Evolutionary conservation across 306 rosid genomes (phyloP), one percentile per base, ranked within the genome.

Genomic region (Hippophae rhamnoides): DNA sequence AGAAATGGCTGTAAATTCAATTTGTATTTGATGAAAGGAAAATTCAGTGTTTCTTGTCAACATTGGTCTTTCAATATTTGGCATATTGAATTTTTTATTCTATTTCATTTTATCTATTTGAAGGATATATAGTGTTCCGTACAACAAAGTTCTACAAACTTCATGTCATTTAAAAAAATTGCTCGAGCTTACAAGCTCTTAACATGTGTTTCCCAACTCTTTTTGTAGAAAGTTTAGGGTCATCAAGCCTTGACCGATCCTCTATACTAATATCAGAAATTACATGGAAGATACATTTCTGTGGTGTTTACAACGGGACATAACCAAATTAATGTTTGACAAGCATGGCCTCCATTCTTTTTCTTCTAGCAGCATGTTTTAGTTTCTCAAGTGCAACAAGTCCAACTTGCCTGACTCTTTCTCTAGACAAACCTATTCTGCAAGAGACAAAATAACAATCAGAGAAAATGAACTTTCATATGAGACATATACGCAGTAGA

Each of bases 381-480:
- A 92, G 95, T 74, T 92, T 92, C 95, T 92, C 95, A 74, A 88
- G 58, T n/a, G 99, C 95, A 77, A 92, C 95, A 41, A 92, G 90
- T 74, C 99, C 99, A 46, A 92, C 95, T 74, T 92, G 99, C 78
- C 99, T 75, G 31, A 88, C 96, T 74, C 99, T 82, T 72, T 92
- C 99, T 80, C 99, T 85, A 50, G 99, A 92, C 84, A 92, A 80
- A 23, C 99, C 99, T 60, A 88, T 85, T 62, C 99, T 92, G 93
- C 25, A 81, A 23, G 63, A 14, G 63, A 43, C 44, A 44, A 45
- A 45, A 62, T 46, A 13, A 13, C 11, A 12, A 52, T 74, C 47
- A 64, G 71, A 71, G 9, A 54, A 9, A 49, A 13, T 42, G 5
- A 10, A n/a, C 23, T 14, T 6, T 31, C 47, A 31, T 31, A 31